phyloP scores from a whole-genome alignment of 2,329 filamentous ascomycete species.

The Teratosphaeria zuluensis region DNA sequence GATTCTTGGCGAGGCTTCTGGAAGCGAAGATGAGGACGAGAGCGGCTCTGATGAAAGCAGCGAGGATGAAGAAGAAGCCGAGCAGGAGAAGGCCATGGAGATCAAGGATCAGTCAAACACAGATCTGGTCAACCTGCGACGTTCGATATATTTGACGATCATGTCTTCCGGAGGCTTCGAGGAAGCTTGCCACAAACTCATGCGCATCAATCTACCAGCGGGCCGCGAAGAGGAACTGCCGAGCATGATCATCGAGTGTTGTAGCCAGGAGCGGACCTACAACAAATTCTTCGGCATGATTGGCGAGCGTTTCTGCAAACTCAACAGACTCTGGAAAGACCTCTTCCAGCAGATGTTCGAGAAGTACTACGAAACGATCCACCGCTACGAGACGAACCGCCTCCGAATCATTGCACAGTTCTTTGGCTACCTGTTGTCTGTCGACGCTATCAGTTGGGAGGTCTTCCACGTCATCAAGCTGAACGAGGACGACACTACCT shows the following conservation, averaged over 20 bases:
- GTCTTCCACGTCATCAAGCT: conserved; percentile 74
- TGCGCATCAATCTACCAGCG: conserved; percentile 72
- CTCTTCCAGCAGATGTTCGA: conserved; percentile 83
- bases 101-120: conserved; percentile 98
- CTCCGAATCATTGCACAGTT: conserved; percentile 91
- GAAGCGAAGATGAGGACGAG: conserved; percentile 72
- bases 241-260: conserved; percentile 95
- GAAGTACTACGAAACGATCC: conserved; percentile 95
- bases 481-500: conserved; percentile 95
- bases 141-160: conserved; percentile 94
- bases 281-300: conserved; percentile 95
- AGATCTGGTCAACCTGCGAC: conserved; percentile 82
- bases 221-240: conserved; percentile 85
- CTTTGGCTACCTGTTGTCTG: conserved; percentile 82
- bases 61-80: conserved; percentile 50
- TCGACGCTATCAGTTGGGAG: conserved; percentile 88
- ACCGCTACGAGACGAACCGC: conserved; percentile 91
- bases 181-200: conserved; percentile 93
- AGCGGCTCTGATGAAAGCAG: conserved; percentile 49
- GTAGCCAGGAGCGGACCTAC: conserved; percentile 92
- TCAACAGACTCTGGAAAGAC: conserved; percentile 89
- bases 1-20: conserved; percentile 71
- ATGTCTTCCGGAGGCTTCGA: conserved; percentile 95
- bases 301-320: conserved; percentile 87
- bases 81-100: conserved; percentile 70